phyloP scores from a whole-genome alignment of 768 basidiomycete species.

The Ramaria sp. region DNA sequence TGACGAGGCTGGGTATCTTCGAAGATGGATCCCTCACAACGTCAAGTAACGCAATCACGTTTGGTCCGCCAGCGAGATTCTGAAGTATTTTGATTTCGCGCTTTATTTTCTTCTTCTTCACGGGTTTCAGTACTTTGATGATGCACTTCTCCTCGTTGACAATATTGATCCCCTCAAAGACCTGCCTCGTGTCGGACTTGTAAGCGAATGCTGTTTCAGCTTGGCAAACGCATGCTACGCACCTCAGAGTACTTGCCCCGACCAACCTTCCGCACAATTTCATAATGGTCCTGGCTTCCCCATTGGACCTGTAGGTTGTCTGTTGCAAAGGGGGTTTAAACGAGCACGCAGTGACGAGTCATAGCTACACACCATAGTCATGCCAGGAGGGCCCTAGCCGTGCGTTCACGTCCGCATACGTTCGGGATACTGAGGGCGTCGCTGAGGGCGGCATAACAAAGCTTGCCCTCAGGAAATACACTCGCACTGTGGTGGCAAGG shows the following conservation, averaged over 20 bases:
- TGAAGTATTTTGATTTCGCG: slow-evolving; percentile 97
- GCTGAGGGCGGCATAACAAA: slow-evolving; percentile 22
- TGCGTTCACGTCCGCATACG: slow-evolving; percentile 83
- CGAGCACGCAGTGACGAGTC: slow-evolving; percentile 1
- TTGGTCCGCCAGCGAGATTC: slow-evolving; percentile 92
- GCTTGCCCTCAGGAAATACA: background rate
- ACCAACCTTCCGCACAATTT: slow-evolving; percentile 94
- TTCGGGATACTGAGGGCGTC: slow-evolving; percentile 71
- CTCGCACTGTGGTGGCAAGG: background rate
- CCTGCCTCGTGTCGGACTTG: slow-evolving; percentile 29
- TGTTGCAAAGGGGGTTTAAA: slow-evolving; percentile 18
- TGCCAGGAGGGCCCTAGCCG: slow-evolving; percentile 86
- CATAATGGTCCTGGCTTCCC: slow-evolving; percentile 96
- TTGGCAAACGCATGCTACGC: slow-evolving; percentile 14
- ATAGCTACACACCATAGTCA: slow-evolving; percentile 65
- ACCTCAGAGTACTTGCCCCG: slow-evolving; percentile 95
- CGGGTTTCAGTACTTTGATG: slow-evolving; percentile 97
- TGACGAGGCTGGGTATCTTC: slow-evolving; percentile 94
- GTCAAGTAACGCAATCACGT: slow-evolving; percentile 86
- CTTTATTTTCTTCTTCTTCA: slow-evolving; percentile 99
- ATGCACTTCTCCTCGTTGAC: slow-evolving; percentile 90
- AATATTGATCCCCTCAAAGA: slow-evolving; percentile 89
- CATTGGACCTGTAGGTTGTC: slow-evolving; percentile 97
- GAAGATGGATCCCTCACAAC: slow-evolving; percentile 93
- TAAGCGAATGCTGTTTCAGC: slow-evolving; percentile 3